phyloP scores from a whole-genome alignment of 1,139 yeast genomes.

The Scheffersomyces stambukii region DNA sequence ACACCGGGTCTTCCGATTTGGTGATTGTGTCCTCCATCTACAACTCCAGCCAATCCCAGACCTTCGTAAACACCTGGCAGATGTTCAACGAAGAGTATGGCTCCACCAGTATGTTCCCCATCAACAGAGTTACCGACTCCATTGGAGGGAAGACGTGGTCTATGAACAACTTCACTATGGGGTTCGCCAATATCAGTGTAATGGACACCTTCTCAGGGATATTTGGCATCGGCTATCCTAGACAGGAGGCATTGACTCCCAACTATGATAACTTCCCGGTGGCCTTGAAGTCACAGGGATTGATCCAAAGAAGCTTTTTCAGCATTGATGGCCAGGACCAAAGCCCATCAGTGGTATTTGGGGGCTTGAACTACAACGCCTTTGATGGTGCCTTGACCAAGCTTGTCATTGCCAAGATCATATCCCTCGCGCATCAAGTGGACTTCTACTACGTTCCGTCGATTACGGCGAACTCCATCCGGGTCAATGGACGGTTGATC shows the following conservation, averaged over 20 bases:
- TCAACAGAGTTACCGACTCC: no score
- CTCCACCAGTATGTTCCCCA: no score
- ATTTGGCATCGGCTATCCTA: slow-evolving; percentile 18
- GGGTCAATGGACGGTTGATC: slow-evolving; percentile 10
- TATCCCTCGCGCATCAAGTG: slow-evolving; percentile 2
- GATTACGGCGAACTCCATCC: slow-evolving; percentile 16
- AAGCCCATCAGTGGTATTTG: slow-evolving; percentile 15
- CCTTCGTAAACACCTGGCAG: slow-evolving; percentile 9
- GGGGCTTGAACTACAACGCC: slow-evolving; percentile 17
- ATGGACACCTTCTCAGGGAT: slow-evolving; percentile 11
- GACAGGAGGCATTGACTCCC: slow-evolving; percentile 11
- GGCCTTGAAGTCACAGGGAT: slow-evolving; percentile 12
- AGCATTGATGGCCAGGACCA: slow-evolving; percentile 13
- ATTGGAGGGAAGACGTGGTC: no score
- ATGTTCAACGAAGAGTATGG: no score
- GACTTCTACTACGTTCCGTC: slow-evolving; percentile 12
- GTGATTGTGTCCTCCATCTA: slow-evolving; percentile 12
- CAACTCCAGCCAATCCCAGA: slow-evolving; percentile 9
- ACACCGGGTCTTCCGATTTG: slow-evolving; percentile 22
- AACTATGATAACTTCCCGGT: slow-evolving; percentile 13
- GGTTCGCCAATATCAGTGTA: slow-evolving; percentile 3
- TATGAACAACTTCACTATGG: slow-evolving; percentile 6
- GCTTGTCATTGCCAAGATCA: slow-evolving; percentile 14
- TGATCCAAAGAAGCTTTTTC: slow-evolving; percentile 12
- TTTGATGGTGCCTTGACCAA: slow-evolving; percentile 15